Evolutionary conservation across 2,329 filamentous ascomycete genomes (phyloP).

Genomic region (Alternaria triticimaculans): DNA sequence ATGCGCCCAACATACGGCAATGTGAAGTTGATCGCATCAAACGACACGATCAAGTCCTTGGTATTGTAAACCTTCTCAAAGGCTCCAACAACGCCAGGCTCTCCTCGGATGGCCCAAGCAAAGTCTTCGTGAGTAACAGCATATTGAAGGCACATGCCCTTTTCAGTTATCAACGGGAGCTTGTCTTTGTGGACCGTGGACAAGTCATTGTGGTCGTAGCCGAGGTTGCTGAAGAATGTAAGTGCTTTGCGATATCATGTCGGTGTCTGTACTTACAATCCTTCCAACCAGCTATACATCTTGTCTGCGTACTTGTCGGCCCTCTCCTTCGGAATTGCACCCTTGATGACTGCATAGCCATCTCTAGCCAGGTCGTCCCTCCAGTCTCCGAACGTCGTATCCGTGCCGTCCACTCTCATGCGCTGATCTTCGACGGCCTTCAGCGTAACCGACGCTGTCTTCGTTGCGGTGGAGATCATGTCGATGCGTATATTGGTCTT

Average conservation of each 20-base stretch:
- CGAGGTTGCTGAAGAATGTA: slow-evolving; percentile 17
- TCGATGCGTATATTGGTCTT: background rate
- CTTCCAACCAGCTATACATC: slow-evolving; percentile 40
- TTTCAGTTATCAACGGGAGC: slow-evolving; percentile 27
- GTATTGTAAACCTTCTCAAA: slow-evolving; percentile 43
- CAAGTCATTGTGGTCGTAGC: slow-evolving; percentile 27
- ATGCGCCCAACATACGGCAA: slow-evolving; percentile 20
- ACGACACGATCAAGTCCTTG: slow-evolving; percentile 47
- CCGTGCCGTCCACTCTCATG: slow-evolving; percentile 27
- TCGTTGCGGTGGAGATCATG: slow-evolving; percentile 23
- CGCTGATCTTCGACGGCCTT: slow-evolving; percentile 8
- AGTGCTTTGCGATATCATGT: background rate
- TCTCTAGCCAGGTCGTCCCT: slow-evolving; percentile 32
- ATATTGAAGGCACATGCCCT: slow-evolving; percentile 39
- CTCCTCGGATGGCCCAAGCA: slow-evolving; percentile 50
- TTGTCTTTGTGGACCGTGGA: slow-evolving; percentile 29
- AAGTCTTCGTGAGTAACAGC: slow-evolving; percentile 51
- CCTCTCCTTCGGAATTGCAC: slow-evolving; percentile 52
- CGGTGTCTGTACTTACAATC: slow-evolving; percentile 30
- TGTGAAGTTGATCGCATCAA: slow-evolving; percentile 49
- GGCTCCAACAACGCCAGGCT: slow-evolving; percentile 45
- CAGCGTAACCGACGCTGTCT: slow-evolving; percentile 15
- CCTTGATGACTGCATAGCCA: slow-evolving; percentile 52
- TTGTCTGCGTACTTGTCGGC: slow-evolving; percentile 46
- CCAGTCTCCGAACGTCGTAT: slow-evolving; percentile 42